These are phyloP conservation scores for Fusarium tjaetaba DNA, from an alignment of 2,329 filamentous ascomycete species.

Conservation along the genomic window DNA sequence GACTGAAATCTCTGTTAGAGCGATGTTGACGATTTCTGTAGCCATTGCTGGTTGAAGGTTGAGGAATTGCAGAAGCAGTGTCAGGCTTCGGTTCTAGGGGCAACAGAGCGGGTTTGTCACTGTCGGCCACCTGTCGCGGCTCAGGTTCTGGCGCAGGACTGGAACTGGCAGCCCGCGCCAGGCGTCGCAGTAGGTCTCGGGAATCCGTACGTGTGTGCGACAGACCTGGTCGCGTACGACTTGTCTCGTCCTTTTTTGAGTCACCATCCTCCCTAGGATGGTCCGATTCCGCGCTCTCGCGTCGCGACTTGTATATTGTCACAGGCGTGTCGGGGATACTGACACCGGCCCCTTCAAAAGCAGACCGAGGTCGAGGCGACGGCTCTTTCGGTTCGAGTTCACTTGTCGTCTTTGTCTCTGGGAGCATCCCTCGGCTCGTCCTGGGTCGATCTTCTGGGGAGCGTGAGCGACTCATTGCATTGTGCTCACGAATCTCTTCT, in stretches of 20 bases:
- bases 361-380: conserved; percentile 34
- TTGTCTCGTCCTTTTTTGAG: conserved; percentile 20
- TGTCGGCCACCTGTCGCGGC: conserved; percentile 24
- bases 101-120: conserved; percentile 17
- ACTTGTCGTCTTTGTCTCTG: conserved; percentile 11
- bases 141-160: conserved; percentile 53
- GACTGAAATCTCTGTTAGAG: conserved; percentile 38
- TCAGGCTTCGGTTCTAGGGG: conserved; percentile 28
- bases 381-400: conserved; percentile 31
- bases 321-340: conserved; percentile 53
- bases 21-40: conserved; percentile 17
- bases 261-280: neutral
- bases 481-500: conserved; percentile 63
- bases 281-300: conserved; percentile 20
- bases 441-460: conserved; percentile 53
- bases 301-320: conserved; percentile 50
- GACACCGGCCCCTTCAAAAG: conserved; percentile 46
- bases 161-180: conserved; percentile 59
- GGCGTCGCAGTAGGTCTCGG: conserved; percentile 59
- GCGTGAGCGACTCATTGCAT: conserved; percentile 56
- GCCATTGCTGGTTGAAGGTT: conserved; percentile 31
- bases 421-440: conserved; percentile 34
- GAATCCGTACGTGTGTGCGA: conserved; percentile 52
- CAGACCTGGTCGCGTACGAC: conserved; percentile 27
- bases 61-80: conserved; percentile 20